Conservation (phyloP, 768 basidiomycete species). For the Kwoniella bestiolae region DNA sequence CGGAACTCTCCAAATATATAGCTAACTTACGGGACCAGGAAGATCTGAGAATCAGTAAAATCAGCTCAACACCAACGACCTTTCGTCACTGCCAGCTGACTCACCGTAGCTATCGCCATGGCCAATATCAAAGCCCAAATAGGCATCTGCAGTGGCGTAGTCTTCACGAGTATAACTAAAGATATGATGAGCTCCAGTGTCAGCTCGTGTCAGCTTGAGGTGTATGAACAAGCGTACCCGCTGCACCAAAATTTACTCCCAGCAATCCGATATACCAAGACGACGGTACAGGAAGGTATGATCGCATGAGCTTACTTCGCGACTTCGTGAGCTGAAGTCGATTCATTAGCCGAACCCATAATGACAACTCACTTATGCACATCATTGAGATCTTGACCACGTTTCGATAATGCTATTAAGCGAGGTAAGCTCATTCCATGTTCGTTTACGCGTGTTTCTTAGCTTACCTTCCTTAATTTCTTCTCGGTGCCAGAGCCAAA, state of each 20-base stretch:
- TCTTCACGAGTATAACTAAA: slow-evolving; percentile 51
- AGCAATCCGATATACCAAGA: slow-evolving; percentile 53
- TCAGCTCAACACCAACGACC: background rate
- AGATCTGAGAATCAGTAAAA: slow-evolving; percentile 33
- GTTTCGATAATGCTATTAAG: slow-evolving; percentile 36
- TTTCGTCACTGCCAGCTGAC: slow-evolving; percentile 5
- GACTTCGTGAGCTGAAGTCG: background rate
- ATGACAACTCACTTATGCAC: slow-evolving; percentile 48
- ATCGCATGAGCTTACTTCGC: slow-evolving; percentile 52
- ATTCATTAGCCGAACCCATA: background rate
- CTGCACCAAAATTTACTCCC: slow-evolving; percentile 48
- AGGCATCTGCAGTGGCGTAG: slow-evolving; percentile 55
- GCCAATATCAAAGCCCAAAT: slow-evolving; percentile 56
- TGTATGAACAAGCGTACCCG: slow-evolving; percentile 35
- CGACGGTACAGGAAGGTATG: slow-evolving; percentile 51
- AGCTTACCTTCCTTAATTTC: slow-evolving; percentile 51
- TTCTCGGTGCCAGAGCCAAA: slow-evolving; percentile 54
- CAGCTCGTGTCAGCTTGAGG: background rate
- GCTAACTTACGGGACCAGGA: slow-evolving; percentile 50
- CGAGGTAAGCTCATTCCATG: slow-evolving; percentile 12
- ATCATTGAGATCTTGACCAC: slow-evolving; percentile 43
- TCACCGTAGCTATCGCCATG: slow-evolving; percentile 50
- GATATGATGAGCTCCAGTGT: slow-evolving; percentile 1
- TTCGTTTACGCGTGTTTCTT: background rate
- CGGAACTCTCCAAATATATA: background rate